Conservation (phyloP, 116 monocot species). For the Cymodocea nodosa region DNA sequence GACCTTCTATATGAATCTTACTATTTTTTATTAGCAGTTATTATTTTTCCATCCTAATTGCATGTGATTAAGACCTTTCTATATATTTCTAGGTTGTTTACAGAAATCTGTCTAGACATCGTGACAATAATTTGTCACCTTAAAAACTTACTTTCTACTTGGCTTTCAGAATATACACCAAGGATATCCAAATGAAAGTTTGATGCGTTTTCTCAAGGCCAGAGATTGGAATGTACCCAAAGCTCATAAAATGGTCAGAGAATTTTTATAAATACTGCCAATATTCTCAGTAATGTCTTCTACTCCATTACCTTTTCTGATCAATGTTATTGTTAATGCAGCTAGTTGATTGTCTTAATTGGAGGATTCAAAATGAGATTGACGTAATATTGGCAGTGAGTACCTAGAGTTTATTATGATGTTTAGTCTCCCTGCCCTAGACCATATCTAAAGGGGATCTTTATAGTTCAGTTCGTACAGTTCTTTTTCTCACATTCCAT, state of each 20-base stretch:
- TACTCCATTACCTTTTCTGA: not conserved
- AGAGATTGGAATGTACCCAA: slow-evolving; percentile 75
- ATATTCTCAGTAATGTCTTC: not conserved
- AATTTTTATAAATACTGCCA: not conserved
- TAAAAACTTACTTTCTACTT: slow-evolving; percentile 9
- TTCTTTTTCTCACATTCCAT: not conserved
- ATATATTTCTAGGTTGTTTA: too few species aligned
- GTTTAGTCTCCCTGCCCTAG: not conserved
- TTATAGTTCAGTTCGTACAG: not conserved
- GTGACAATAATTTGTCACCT: not conserved
- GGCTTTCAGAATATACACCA: slow-evolving; percentile 66
- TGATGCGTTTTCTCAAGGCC: slow-evolving; percentile 76
- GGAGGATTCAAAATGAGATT: slow-evolving; percentile 73
- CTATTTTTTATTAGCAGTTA: too few species aligned
- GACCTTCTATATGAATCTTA: too few species aligned
- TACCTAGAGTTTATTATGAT: not conserved
- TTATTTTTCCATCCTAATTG: too few species aligned
- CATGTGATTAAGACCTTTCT: too few species aligned
- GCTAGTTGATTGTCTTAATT: slow-evolving; percentile 62
- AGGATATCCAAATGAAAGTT: slow-evolving; percentile 59
- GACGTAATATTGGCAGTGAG: slow-evolving; percentile 54
- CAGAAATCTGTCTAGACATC: too few species aligned
- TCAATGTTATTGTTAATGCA: slow-evolving; percentile 11
- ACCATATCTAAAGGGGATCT: not conserved
- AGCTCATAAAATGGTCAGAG: slow-evolving; percentile 74